Conservation (phyloP, 202 grass and related monocot genomes). For the Miscanthus sacchariflorus region DNA sequence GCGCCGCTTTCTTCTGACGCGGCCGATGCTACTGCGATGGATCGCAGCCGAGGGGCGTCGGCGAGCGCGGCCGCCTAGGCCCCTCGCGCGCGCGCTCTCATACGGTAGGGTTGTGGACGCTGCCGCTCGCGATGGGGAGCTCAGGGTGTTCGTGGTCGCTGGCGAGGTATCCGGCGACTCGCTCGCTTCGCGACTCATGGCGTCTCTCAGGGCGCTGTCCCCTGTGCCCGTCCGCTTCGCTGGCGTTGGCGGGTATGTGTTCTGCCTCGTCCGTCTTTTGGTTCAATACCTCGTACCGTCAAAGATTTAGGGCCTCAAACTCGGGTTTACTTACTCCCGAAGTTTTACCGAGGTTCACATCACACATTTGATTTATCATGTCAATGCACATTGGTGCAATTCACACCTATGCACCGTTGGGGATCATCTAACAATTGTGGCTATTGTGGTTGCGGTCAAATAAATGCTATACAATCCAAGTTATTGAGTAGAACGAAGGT, state of each 20-base stretch:
- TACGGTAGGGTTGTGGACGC: constrained; percentile 57
- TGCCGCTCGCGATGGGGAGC: constrained; percentile 75
- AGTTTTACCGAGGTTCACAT: neutral
- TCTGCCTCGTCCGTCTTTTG: constrained; percentile 11
- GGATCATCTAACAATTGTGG: neutral
- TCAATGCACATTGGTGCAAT: constrained; percentile 5
- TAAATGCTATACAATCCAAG: constrained; percentile 11
- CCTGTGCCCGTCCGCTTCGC: constrained; percentile 81
- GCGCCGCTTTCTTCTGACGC: constrained; percentile 38
- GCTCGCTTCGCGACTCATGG: constrained; percentile 85
- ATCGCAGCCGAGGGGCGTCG: constrained; percentile 24
- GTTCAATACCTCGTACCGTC: constrained; percentile 14
- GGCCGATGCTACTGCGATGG: constrained; percentile 45
- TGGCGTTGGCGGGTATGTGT: constrained; percentile 81
- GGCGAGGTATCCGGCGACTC: constrained; percentile 96
- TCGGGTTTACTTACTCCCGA: constrained; percentile 4
- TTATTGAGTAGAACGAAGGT: constrained; percentile 21
- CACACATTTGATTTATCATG: constrained; percentile 19
- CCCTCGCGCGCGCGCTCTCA: constrained; percentile 32
- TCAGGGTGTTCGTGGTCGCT: constrained; percentile 91
- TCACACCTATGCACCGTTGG: neutral
- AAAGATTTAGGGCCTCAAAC: neutral
- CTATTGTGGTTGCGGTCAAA: neutral
- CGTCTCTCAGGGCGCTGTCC: constrained; percentile 69
- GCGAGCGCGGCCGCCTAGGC: neutral